Conservation (phyloP, 192 early-diverging fungal species). For the Backusella tuberculispora region DNA sequence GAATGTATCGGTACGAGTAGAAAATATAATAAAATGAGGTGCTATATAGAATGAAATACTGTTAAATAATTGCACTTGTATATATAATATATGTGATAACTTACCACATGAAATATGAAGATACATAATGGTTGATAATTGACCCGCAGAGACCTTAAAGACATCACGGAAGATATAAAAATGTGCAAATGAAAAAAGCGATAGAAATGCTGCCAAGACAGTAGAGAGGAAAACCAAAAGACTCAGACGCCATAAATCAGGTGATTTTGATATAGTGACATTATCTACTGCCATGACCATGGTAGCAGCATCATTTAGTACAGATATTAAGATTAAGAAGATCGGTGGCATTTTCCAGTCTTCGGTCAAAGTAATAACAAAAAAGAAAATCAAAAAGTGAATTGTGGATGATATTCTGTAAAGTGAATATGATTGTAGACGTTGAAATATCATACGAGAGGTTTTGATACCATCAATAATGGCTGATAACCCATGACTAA, state of each 20-base stretch:
- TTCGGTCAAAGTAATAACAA: slow-evolving; percentile 65
- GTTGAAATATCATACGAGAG: slow-evolving; percentile 74
- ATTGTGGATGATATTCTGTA: slow-evolving; percentile 80
- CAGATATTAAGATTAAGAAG: slow-evolving; percentile 69
- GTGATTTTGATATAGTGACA: slow-evolving; percentile 61
- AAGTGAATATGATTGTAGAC: slow-evolving; percentile 69
- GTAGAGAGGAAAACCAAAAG: slow-evolving; percentile 69
- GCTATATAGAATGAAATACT: slow-evolving; percentile 31
- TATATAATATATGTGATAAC: neutral
- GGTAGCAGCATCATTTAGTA: slow-evolving; percentile 73
- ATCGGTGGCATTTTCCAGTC: slow-evolving; percentile 68
- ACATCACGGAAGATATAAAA: slow-evolving; percentile 62
- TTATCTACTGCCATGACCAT: slow-evolving; percentile 80
- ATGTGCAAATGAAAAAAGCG: slow-evolving; percentile 67
- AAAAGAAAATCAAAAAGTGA: slow-evolving; percentile 81
- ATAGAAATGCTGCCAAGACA: slow-evolving; percentile 60
- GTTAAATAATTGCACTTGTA: neutral
- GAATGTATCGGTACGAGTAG: slow-evolving; percentile 63
- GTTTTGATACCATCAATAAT: slow-evolving; percentile 77
- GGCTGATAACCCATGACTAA: slow-evolving; percentile 67
- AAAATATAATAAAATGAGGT: slow-evolving; percentile 81
- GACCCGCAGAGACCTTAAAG: slow-evolving; percentile 20
- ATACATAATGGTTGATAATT: slow-evolving; percentile 75
- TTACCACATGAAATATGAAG: slow-evolving; percentile 68
- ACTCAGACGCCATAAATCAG: slow-evolving; percentile 76